Evolutionary conservation across 805 yeast genomes (phyloP), one percentile per base, ranked within the genome.

Genomic region (Ogataea methanolica): DNA sequence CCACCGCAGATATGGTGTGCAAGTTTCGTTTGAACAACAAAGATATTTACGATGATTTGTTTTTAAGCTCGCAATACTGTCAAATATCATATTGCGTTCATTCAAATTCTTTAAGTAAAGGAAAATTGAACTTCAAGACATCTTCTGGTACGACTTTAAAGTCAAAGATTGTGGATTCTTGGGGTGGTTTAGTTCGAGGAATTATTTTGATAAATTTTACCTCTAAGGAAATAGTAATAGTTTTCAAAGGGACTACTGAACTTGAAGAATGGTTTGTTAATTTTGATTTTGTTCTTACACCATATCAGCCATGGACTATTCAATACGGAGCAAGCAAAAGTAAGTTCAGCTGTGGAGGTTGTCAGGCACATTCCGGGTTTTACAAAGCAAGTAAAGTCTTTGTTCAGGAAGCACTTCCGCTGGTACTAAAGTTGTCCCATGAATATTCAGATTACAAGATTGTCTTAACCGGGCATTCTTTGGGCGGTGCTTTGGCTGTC

Each of bases 341-440:
- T 46, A 43, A 48, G 41, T 60, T 33, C 48, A 48, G 41, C 7
- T 84, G 91, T 62, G 57, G 62, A 12, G 70, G 66, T 12, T 84
- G 91, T 59, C 62, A 56, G 21, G 80, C 83, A 14, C 95, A 87
- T 66, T 63, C 73, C 44, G 96, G 96, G 0, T 82, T 85, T 58
- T 72, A 75, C 44, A 58, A 68, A 16, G 76, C 79, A 17, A 63
- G 76, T 37, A 63, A 67, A 44, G 68, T 67, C 14, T 71, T 79
- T 49, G 68, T 73, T 42, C 64, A 59, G 2, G 55, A 63, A 11
- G 68, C 75, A 33, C 59, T 76, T 34, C 52, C 65, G 9, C 63
- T 58, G 7, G 66, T 82, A 1, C 55, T 64, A 14, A 50, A 55
- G 2, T 55, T 74, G 17, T 60, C 67, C 19, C 48, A 61, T 11